phyloP scores from a whole-genome alignment of 441 rosid species.

The Euphorbia neoarborescens region DNA sequence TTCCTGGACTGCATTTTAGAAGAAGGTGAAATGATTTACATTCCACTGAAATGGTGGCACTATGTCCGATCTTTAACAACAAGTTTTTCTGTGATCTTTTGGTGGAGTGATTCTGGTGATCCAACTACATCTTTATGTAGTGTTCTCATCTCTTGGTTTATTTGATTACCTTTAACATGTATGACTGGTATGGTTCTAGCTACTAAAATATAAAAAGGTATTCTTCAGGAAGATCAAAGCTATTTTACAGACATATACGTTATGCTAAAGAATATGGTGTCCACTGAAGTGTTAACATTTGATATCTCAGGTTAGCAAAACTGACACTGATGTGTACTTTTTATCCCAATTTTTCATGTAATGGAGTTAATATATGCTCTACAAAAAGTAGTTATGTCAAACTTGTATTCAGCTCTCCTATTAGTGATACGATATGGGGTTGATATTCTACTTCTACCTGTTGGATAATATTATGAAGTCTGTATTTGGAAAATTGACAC shows the following conservation, averaged over 20 bases:
- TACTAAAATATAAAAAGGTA: conserved; percentile 17
- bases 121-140: conserved; percentile 25
- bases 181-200: conserved; percentile 1
- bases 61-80: conserved; percentile 74
- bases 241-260: background rate
- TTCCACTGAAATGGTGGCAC: conserved; percentile 99
- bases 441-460: background rate
- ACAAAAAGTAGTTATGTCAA: background rate
- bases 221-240: conserved; percentile 9
- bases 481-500: no score
- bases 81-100: conserved; percentile 86
- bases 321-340: background rate
- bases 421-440: background rate
- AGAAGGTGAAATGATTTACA: conserved; percentile 96
- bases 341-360: background rate
- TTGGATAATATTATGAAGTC: no score
- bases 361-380: background rate
- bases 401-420: conserved; percentile 1
- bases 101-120: conserved; percentile 62
- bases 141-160: conserved; percentile 9
- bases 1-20: conserved; percentile 80
- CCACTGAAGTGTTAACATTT: background rate
- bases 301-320: background rate
- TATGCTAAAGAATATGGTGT: background rate
- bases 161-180: conserved; percentile 20